Evolutionary conservation across 108 stramenopile species (phyloP).

Genomic region (Cyclotella cryptica): DNA sequence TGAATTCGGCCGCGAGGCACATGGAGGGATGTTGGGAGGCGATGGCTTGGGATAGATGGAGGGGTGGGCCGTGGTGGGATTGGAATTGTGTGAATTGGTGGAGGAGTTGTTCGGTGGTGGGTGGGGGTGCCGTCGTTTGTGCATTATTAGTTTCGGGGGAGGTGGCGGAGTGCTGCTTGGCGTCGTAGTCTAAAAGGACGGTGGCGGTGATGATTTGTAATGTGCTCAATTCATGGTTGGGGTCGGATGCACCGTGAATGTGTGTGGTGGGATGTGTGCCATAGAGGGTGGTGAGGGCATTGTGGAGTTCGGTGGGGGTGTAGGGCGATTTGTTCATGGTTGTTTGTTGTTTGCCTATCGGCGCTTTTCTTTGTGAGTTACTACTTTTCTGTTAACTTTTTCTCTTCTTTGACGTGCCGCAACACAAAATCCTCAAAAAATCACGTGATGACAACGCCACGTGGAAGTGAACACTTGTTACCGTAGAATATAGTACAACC

Average conservation of each 20-base stretch:
- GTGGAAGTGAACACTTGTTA: too few species aligned
- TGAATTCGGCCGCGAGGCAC: conserved; percentile 99
- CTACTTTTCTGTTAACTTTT: too few species aligned
- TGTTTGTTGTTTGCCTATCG: too few species aligned
- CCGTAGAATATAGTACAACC: too few species aligned
- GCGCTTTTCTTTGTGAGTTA: too few species aligned
- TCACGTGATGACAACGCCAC: too few species aligned
- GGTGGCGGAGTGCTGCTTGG: conserved; percentile 14
- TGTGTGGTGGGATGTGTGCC: conserved; percentile 49
- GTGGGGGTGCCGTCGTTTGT: conserved; percentile 5
- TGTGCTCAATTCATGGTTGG: conserved; percentile 76
- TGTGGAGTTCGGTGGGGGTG: conserved; percentile 10
- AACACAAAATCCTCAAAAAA: too few species aligned
- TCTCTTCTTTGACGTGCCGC: too few species aligned
- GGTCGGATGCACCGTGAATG: conserved; percentile 66
- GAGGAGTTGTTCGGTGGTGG: conserved; percentile 46
- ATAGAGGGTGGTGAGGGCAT: conserved; percentile 10
- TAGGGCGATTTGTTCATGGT: conserved; percentile 5
- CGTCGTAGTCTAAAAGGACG: conserved; percentile 72
- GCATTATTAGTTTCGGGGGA: neutral
- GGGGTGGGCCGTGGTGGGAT: conserved; percentile 60
- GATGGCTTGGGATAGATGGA: conserved; percentile 70
- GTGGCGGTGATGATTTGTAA: conserved; percentile 86
- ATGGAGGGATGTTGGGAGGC: conserved; percentile 69
- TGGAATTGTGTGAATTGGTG: conserved; percentile 59